A percentile compares a stretch with the other conserved stretches of the same genome.
Conservation (phyloP, 2,329 filamentous ascomycete genomes). For the Colletotrichum orchidophilum region DNA sequence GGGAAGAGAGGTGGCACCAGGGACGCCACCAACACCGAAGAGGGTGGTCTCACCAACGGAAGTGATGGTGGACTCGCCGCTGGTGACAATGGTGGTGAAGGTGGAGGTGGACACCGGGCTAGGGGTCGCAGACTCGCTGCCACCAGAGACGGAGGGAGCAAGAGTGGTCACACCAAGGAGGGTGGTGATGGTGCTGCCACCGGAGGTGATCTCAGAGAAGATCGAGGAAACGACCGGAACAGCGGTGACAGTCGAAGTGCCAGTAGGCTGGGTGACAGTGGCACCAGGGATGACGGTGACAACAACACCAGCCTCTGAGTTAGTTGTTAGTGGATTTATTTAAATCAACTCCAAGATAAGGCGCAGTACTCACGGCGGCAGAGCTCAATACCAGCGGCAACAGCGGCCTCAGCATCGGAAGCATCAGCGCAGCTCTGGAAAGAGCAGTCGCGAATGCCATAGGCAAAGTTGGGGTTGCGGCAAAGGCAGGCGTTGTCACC, state of each 20-base stretch:
- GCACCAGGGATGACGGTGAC: conserved; percentile 39
- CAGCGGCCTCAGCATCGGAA: conserved; percentile 46
- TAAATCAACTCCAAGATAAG: background rate
- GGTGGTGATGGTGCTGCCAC: conserved; percentile 50
- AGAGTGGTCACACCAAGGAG: conserved; percentile 39
- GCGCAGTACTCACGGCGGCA: conserved; percentile 48
- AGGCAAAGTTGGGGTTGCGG: conserved; percentile 55
- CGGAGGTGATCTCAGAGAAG: conserved; percentile 38
- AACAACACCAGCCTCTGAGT: conserved; percentile 20
- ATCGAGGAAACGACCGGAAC: conserved; percentile 22
- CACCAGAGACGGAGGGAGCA: background rate
- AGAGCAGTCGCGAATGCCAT: conserved; percentile 62
- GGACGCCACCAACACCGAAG: conserved; percentile 33
- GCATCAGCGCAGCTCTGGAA: conserved; percentile 48
- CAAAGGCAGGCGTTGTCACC: conserved; percentile 58
- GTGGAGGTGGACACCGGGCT: conserved; percentile 47
- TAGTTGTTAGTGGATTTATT: background rate
- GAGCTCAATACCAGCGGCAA: conserved; percentile 50
- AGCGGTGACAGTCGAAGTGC: conserved; percentile 22
- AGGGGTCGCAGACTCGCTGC: conserved; percentile 2
- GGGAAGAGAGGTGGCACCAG: conserved; percentile 18
- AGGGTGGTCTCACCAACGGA: conserved; percentile 41
- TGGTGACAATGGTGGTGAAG: conserved; percentile 38
- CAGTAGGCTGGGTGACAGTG: conserved; percentile 22
- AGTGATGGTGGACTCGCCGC: conserved; percentile 36